These are phyloP conservation scores for Diaporthe eres DNA, from an alignment of 2,329 filamentous ascomycete genomes.

Conservation along the genomic window DNA sequence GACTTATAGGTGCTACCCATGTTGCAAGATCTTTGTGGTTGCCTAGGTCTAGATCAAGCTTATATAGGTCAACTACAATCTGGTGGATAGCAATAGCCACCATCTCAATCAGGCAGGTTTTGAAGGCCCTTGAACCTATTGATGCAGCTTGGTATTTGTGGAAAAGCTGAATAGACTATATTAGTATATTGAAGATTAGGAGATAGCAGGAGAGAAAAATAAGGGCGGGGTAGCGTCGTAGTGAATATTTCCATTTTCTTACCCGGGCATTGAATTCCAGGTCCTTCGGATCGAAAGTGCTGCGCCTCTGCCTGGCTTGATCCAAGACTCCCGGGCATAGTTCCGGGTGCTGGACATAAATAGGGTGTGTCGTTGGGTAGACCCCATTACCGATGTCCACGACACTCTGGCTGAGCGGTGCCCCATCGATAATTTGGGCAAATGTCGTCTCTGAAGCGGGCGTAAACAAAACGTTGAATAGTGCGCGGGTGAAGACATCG, in stretches of 20 bases:
- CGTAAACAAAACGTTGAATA: conserved; percentile 14
- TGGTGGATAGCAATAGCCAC: conserved; percentile 49
- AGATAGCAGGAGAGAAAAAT: background rate
- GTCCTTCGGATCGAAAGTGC: conserved; percentile 5
- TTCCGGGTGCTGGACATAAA: conserved; percentile 17
- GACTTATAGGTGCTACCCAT: conserved; percentile 46
- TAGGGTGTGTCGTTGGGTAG: background rate
- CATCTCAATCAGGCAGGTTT: conserved; percentile 50
- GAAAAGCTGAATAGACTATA: conserved; percentile 41
- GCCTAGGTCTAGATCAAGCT: conserved; percentile 43
- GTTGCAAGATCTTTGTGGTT: conserved; percentile 45
- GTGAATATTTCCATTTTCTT: background rate
- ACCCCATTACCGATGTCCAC: background rate
- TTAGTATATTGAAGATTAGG: conserved; percentile 6
- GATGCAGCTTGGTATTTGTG: conserved; percentile 45
- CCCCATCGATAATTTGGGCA: conserved; percentile 18
- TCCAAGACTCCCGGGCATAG: conserved; percentile 40
- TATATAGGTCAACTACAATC: conserved; percentile 47
- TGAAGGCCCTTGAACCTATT: conserved; percentile 47
- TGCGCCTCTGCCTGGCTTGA: background rate
- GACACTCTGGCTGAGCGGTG: conserved; percentile 11
- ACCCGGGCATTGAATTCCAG: background rate
- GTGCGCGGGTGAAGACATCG: conserved; percentile 15
- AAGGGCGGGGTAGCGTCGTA: background rate
- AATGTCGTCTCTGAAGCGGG: background rate